Base-by-base conservation (phyloP, 805 yeast species). In the Yarrowia sp. region DNA sequence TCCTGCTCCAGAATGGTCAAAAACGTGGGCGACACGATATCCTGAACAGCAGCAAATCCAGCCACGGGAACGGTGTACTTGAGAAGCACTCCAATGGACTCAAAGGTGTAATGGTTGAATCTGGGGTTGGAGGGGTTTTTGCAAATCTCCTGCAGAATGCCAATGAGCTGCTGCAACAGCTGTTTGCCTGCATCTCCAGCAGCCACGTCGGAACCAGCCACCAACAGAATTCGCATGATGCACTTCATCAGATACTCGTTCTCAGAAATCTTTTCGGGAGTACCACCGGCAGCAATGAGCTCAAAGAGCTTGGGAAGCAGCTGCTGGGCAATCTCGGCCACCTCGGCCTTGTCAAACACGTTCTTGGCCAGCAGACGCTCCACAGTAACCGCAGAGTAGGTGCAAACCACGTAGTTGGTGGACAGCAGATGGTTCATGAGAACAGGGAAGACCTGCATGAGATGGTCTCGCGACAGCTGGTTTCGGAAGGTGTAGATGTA, bases 41-140 rank as follows among this genome's bases (percentile, higher is more conserved):
- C 76, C 65, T 86, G 86, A 43, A 83, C 77, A 12, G 72, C 67
- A 4, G 75, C 65, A 44, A 78, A 72, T 41, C 79, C 76, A 22
- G 74, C 69, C 1, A 69, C 70, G 38, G 77, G 72, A 8, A 75
- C 70, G 66, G 76, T 74, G 71, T 75, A 86, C 68, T 87, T 86
- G 66, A 92, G 77, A 58, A 92, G 77, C 4, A 87, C 87, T 26
- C 95, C 93, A 66, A 95, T 80, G 9, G 96, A 82, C 79, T 95
- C 99, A 74, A 95, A 95, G 4, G 89, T 81, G 72, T 86, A 96
- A 75, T 95, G 99, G 7, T 92, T 84, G 72, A 95, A 95, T 70
- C 87, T 85, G 48, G 99, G 99, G 76, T 95, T 95, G 5, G 98
- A 90, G 6, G 99, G 99, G 71, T 95, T 95, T 70, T 85, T 86